phyloP scores from a whole-genome alignment of 305 asterid species.

The Fraxinus latifolia region DNA sequence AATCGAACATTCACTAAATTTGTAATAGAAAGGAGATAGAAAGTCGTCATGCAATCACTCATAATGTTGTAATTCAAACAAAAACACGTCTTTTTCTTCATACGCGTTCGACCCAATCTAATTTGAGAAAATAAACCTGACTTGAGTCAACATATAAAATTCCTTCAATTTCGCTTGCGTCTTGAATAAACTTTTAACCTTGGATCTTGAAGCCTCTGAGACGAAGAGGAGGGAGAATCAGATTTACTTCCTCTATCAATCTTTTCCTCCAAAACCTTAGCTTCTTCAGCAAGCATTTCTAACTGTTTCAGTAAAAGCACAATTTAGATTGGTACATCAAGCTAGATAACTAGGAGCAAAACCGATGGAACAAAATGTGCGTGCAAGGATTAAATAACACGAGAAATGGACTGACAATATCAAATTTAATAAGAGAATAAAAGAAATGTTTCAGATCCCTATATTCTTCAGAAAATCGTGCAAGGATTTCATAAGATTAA shows the following conservation, averaged over 20 bases:
- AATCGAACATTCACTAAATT: not conserved
- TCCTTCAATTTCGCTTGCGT: not conserved
- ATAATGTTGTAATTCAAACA: not conserved
- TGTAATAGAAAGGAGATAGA: not conserved
- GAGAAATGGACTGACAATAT: not conserved
- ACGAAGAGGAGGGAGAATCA: not conserved
- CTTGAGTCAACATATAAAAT: not conserved
- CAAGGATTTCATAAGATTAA: not conserved
- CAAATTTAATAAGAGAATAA: not conserved
- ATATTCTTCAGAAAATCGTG: not conserved
- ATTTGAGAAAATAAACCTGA: not conserved
- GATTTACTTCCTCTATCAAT: conserved; percentile 30
- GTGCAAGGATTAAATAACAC: not conserved
- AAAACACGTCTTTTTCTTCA: not conserved
- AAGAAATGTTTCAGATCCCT: not conserved
- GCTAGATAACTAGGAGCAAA: not conserved
- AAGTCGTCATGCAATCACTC: not conserved
- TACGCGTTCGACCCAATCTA: not conserved
- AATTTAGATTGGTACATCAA: not conserved
- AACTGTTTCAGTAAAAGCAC: conserved; percentile 46
- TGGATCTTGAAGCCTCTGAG: not conserved
- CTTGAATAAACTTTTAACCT: conserved; percentile 1
- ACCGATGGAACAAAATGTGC: not conserved
- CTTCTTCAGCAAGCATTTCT: conserved; percentile 66
- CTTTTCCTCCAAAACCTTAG: conserved; percentile 54